Evolutionary conservation across 805 yeast species (phyloP), one percentile per base, ranked within the genome.

Genomic region (Saccharomycopsis sp.): DNA sequence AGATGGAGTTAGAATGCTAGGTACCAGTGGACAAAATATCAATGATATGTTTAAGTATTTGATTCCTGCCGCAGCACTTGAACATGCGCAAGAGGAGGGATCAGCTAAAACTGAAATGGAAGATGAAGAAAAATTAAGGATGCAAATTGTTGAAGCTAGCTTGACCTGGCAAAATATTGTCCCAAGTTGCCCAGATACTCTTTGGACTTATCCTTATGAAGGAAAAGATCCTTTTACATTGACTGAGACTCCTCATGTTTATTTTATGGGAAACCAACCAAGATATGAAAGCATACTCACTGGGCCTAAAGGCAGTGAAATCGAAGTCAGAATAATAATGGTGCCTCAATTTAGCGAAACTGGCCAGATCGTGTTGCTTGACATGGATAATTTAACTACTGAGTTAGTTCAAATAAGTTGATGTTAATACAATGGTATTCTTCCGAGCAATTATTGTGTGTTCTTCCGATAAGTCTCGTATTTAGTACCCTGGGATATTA

Each of bases 141-240:
- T 75, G 14, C 70, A 72, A 17, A 63, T 81, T 54, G 70, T 90
- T 66, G 84, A 80, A 53, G 69, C 77, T 13, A 82, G 85, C 0
- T 57, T 93, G 29, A 64, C 67, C 38, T 89, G 96, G 95, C 90
- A 88, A 56, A 86, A 86, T 56, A 68, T 85, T 20, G 79, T 85
- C 1, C 98, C 98, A 2, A 88, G 97, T 0, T 95, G 96, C 1
- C 98, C 98, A 0, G 97, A 93, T 57, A 93, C 98, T 0, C 64
- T 93, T 35, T 83, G 89, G 72, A 80, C 95, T 53, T 88, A 86
- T 55, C 97, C 98, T 1, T 89, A 71, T 56, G 72, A 73, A 8
- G 75, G 77, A 21, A 55, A 58, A 1, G 97, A 93, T 60, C 97
- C 97, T 3, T 87, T 90, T 60, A 67, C 79, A 1, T 65, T 93